Percentiles rank a stretch among this genome's conserved stretches.
Conservation (phyloP, 257 asterid genomes). For the Solanum bulbocastanum region DNA sequence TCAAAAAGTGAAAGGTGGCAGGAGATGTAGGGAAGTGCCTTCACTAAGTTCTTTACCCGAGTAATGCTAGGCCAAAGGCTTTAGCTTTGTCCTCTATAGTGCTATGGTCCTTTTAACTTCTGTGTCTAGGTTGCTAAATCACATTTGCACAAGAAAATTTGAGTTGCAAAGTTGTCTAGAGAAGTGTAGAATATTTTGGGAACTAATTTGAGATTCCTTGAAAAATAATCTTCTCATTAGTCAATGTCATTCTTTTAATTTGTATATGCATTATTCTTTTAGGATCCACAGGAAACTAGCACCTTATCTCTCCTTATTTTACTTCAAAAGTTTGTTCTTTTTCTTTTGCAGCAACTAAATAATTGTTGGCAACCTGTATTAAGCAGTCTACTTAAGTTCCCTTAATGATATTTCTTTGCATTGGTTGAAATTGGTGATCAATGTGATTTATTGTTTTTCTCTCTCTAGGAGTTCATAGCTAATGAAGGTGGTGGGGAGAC, state of each 20-base stretch:
- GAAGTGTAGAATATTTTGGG: not conserved
- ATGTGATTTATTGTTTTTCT: not conserved
- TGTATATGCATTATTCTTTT: not conserved
- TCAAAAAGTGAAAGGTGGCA: not conserved
- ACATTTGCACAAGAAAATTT: not conserved
- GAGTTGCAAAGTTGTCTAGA: not conserved
- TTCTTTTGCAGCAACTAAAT: not conserved
- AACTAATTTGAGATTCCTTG: not conserved
- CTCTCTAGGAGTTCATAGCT: constrained; percentile 58
- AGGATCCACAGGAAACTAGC: not conserved
- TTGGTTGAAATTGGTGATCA: not conserved
- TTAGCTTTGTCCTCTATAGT: not conserved
- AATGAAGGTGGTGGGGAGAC: constrained; percentile 94
- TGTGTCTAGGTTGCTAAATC: not conserved
- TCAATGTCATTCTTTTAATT: not conserved
- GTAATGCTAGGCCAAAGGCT: not conserved
- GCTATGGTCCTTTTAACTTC: not conserved
- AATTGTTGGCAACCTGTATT: not conserved
- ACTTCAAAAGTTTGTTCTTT: not conserved
- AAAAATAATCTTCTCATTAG: not conserved
- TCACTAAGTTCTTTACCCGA: not conserved
- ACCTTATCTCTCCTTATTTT: not conserved
- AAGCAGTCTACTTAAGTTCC: not conserved
- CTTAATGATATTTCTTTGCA: not conserved
- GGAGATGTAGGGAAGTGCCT: not conserved